These are phyloP conservation scores for Oidiodendron maius DNA, from an alignment of 495 filamentous ascomycete genomes.

Conservation along the genomic window DNA sequence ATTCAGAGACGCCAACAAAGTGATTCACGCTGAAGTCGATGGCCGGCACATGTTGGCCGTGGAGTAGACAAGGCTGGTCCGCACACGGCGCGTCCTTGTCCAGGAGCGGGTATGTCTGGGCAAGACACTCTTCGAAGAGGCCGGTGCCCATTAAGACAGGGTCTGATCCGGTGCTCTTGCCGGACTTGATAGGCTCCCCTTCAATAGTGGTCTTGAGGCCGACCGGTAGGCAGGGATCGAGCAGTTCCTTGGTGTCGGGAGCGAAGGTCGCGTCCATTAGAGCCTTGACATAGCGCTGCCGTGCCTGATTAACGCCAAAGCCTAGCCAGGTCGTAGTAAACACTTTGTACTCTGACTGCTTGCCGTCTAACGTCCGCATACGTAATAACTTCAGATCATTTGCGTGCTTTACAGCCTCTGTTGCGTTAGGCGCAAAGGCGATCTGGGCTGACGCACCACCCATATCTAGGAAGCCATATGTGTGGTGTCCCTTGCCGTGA, in stretches of 20 bases:
- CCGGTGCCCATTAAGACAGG: conserved; percentile 73
- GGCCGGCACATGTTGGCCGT: conserved; percentile 85
- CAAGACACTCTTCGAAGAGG: conserved; percentile 77
- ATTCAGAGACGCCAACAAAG: conserved; percentile 96
- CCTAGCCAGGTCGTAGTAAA: conserved; percentile 97
- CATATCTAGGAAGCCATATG: conserved; percentile 98
- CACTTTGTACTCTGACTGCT: conserved; percentile 70
- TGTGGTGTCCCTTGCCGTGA: conserved; percentile 83
- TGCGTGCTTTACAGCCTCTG: conserved; percentile 83
- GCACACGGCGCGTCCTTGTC: conserved; percentile 83
- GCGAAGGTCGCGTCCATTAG: conserved; percentile 55
- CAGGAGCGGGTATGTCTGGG: conserved; percentile 75
- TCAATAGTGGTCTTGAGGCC: conserved; percentile 65
- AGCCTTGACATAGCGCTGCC: conserved; percentile 69
- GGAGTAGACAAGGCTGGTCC: conserved; percentile 80
- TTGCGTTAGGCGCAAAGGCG: conserved; percentile 91
- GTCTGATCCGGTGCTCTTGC: conserved; percentile 22
- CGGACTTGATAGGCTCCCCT: conserved; percentile 42
- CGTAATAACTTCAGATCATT: conserved; percentile 84
- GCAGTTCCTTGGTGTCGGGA: conserved; percentile 55
- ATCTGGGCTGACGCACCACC: conserved; percentile 96
- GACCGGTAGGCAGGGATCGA: conserved; percentile 85
- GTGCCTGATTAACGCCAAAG: conserved; percentile 89
- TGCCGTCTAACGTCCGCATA: conserved; percentile 74
- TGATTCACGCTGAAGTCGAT: conserved; percentile 98